Evolutionary conservation across 345 rosid species (phyloP).

Genomic region (Corchorus olitorius): DNA sequence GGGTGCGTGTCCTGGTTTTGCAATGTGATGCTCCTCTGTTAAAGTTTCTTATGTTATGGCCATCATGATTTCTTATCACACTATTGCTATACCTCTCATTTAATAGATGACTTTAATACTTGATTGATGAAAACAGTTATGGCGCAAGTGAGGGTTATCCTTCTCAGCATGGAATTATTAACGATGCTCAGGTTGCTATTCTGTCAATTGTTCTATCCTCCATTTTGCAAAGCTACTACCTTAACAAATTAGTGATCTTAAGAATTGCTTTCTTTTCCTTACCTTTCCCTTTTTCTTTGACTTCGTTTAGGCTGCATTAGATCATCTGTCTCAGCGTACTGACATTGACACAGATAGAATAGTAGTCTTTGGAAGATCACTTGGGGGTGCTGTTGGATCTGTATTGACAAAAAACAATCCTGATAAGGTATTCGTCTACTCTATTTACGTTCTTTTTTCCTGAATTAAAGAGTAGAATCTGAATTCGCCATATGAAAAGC

Average conservation of each 20-base stretch:
- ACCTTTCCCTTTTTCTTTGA: constrained; percentile 19
- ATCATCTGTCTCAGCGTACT: constrained; percentile 83
- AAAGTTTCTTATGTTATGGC: constrained; percentile 7
- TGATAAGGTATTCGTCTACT: constrained; percentile 58
- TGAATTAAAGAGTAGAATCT: not conserved
- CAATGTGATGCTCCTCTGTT: constrained; percentile 11
- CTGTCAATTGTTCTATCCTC: constrained; percentile 14
- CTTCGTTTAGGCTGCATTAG: constrained; percentile 82
- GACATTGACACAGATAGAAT: constrained; percentile 93
- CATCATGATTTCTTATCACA: not conserved
- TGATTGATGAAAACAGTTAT: constrained; percentile 52
- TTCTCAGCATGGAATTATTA: constrained; percentile 86
- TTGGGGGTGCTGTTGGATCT: constrained; percentile 98
- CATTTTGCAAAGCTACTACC: constrained; percentile 14
- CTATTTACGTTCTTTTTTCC: not conserved
- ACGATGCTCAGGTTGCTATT: constrained; percentile 84
- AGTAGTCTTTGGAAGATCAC: constrained; percentile 95
- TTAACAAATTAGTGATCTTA: constrained; percentile 18
- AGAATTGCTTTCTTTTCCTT: not conserved
- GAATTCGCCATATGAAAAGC: not conserved
- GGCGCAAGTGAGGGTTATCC: constrained; percentile 98
- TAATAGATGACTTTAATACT: constrained; percentile 24
- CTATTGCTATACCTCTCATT: constrained; percentile 22
- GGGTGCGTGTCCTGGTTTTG: constrained; percentile 55
- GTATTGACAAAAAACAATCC: constrained; percentile 88